Percentiles rank a stretch among this genome's conserved stretches.
These are phyloP conservation scores for Aspergillus fumigatus DNA, from an alignment of 2,329 filamentous ascomycete species.

Conservation along the genomic window DNA sequence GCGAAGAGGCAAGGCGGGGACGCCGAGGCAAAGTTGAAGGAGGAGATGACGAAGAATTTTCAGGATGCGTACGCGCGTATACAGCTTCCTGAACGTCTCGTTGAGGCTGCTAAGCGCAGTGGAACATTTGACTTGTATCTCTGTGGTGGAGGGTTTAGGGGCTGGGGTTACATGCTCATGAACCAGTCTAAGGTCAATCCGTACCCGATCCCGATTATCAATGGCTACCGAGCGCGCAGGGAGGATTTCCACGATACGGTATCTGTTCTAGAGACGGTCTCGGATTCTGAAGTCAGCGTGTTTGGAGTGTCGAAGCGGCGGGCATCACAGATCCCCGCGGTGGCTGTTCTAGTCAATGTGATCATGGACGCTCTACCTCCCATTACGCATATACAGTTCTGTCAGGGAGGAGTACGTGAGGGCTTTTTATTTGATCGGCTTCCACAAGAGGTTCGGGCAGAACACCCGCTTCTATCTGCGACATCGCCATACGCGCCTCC, in stretches of 20 bases:
- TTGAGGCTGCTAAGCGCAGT: slow-evolving; percentile 39
- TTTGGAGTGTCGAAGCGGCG: slow-evolving; percentile 78
- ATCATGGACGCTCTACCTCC: slow-evolving; percentile 65
- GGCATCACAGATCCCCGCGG: slow-evolving; percentile 76
- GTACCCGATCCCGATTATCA: slow-evolving; percentile 80
- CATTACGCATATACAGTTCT: slow-evolving; percentile 74
- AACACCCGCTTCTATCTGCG: slow-evolving; percentile 62
- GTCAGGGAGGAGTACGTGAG: slow-evolving; percentile 81
- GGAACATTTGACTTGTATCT: slow-evolving; percentile 69
- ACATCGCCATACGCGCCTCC: slow-evolving; percentile 51
- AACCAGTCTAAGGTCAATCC: slow-evolving; percentile 66
- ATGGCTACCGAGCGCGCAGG: slow-evolving; percentile 66
- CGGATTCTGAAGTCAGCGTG: slow-evolving; percentile 33
- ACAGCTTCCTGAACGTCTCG: slow-evolving; percentile 51
- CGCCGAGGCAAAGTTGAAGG: slow-evolving; percentile 46
- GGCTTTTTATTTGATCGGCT: slow-evolving; percentile 74
- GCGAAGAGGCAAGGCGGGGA: slow-evolving; percentile 40
- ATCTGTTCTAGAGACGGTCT: slow-evolving; percentile 39
- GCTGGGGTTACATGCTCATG: slow-evolving; percentile 88
- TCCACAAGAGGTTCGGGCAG: slow-evolving; percentile 53
- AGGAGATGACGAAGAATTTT: slow-evolving; percentile 57
- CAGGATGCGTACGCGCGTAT: slow-evolving; percentile 56
- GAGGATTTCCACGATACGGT: slow-evolving; percentile 56
- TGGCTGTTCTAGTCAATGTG: slow-evolving; percentile 73
- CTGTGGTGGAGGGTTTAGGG: slow-evolving; percentile 83